Base-by-base conservation (phyloP, 108 stramenopile genomes). In the Mediolabrus comicus region DNA sequence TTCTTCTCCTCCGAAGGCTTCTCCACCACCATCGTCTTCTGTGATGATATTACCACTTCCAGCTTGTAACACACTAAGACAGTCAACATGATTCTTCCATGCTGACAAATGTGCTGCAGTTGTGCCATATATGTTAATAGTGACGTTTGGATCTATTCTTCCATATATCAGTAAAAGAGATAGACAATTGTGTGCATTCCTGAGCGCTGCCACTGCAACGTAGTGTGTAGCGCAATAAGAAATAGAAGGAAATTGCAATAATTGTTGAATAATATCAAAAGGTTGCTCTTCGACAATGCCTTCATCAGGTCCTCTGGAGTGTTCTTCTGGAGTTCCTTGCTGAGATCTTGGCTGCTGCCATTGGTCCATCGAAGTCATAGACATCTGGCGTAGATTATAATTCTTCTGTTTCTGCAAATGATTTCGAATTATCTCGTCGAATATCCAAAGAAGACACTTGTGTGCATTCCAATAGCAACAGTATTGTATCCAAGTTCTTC, bases 401-500 rank as follows among this genome's bases (percentile, higher is more conserved):
- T 68, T 31, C 8, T 53, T 12, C 36, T n/a, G n/a, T n/a, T 68
- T 67, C 3, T 54, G 26, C 29, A 62, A 55, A 62, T 74, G 52
- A 61, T 67, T 55, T 27, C 59, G 29, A 36, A 63, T 13, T 19
- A 75, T 58, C 30, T 75, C 74, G 22, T 58, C 28, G 57, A 75
- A 68, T 24, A 75, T 68, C 74, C 74, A 75, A 8, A 49, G 51
- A 32, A 75, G 57, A 55, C 74, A 75, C 39, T 49, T 24, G 58
- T 75, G 74, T 24, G 74, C 67, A 59, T 75, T 68, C 39, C 68
- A 62, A 57, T 57, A 68, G 26, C 74, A 75, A 33, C 74, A 75
- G 46, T 75, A 68, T 52, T 75, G 60, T 17, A 75, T 75, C 74
- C 60, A 75, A 14, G 67, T 75, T 61, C 74, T 61, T 51, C 74